These are phyloP conservation scores for Lipomyces japonicus DNA, from an alignment of 805 yeast genomes.

Conservation along the genomic window DNA sequence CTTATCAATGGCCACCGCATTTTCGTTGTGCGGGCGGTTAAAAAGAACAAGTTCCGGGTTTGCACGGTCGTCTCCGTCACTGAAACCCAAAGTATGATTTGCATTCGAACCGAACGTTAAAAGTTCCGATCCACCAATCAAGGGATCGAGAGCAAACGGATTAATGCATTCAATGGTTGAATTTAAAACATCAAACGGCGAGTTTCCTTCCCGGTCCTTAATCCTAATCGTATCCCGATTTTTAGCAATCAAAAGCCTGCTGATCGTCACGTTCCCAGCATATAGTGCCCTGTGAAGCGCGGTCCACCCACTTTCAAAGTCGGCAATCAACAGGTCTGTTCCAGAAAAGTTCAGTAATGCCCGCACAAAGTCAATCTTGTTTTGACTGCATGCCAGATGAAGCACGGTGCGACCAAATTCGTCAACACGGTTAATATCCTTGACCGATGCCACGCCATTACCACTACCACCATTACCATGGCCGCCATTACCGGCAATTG, in stretches of 20 bases:
- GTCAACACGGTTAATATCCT: constrained; percentile 26
- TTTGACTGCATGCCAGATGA: constrained; percentile 53
- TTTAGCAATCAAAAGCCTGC: constrained; percentile 43
- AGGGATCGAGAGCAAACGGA: constrained; percentile 17
- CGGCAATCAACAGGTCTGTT: constrained; percentile 48
- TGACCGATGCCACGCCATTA: constrained; percentile 3
- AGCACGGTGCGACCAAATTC: constrained; percentile 43
- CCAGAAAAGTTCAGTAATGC: constrained; percentile 49
- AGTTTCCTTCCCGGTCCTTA: constrained; percentile 66
- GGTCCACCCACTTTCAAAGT: constrained; percentile 78
- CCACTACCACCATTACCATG: too few species aligned
- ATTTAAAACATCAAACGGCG: constrained; percentile 65
- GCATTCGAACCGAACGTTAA: constrained; percentile 61
- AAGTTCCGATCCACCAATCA: constrained; percentile 45
- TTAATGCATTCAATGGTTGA: constrained; percentile 31
- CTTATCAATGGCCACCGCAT: constrained; percentile 33
- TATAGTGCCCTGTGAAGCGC: constrained; percentile 68
- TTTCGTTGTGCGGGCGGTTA: constrained; percentile 25
- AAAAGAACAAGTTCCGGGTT: constrained; percentile 43
- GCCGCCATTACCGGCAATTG: neutral
- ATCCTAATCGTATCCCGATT: constrained; percentile 44
- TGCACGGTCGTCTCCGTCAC: constrained; percentile 54
- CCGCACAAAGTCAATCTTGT: constrained; percentile 47
- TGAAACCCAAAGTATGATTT: constrained; percentile 62
- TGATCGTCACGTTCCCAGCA: constrained; percentile 54